Conservation (phyloP, 2,329 filamentous ascomycete species). For the Ascochyta fabae region DNA sequence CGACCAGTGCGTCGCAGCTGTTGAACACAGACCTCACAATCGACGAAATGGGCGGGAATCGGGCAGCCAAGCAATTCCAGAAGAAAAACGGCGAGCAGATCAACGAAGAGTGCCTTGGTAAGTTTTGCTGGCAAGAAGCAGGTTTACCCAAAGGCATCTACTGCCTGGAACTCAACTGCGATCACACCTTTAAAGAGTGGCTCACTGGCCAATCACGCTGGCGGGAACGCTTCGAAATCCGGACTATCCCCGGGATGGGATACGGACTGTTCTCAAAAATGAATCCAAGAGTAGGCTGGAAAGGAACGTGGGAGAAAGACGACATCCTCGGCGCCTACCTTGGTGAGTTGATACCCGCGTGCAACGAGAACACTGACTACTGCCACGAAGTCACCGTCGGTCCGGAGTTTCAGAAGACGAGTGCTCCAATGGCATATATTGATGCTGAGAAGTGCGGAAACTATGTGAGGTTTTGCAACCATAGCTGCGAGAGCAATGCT, state of each 20-base stretch:
- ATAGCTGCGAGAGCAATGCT: conserved; percentile 16
- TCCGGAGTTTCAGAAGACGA: conserved; percentile 2
- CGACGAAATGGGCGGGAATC: not conserved
- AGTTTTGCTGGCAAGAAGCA: conserved; percentile 11
- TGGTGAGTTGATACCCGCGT: conserved; percentile 13
- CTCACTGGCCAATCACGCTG: conserved; percentile 1
- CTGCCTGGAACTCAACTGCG: conserved; percentile 2
- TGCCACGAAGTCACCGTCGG: conserved; percentile 11
- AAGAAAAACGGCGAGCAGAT: not conserved
- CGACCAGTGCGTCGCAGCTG: not conserved
- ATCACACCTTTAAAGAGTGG: conserved; percentile 17
- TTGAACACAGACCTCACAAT: not conserved
- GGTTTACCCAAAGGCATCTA: not conserved
- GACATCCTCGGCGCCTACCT: conserved; percentile 7
- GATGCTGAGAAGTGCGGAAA: conserved; percentile 9
- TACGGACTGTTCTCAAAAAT: conserved; percentile 1
- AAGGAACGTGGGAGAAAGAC: conserved; percentile 2
- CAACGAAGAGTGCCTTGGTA: conserved; percentile 5
- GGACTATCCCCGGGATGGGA: not conserved
- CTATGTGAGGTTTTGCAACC: conserved; percentile 19
- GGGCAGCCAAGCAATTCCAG: not conserved
- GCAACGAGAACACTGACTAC: conserved; percentile 9
- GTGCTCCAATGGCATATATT: not conserved
- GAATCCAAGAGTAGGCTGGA: not conserved
- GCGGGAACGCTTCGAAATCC: conserved; percentile 9